phyloP scores from a whole-genome alignment of 441 rosid genomes.

The Codiaeum variegatum region DNA sequence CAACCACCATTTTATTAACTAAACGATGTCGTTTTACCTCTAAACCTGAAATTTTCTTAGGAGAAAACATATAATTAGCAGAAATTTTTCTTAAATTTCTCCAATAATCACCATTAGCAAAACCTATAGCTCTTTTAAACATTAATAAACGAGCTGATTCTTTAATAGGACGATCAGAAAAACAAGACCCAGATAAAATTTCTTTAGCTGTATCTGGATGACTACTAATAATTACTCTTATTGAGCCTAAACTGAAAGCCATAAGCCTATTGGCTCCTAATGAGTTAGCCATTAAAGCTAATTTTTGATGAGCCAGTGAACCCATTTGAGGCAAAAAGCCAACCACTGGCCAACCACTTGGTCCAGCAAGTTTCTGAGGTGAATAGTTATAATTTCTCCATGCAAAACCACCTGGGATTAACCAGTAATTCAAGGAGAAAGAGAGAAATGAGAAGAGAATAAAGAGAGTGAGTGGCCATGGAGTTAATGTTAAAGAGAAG shows the following conservation, averaged over 20 bases:
- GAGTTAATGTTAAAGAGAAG: slow-evolving; percentile 11
- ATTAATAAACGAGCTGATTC: slow-evolving; percentile 50
- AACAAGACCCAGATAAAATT: slow-evolving; percentile 46
- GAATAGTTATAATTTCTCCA: slow-evolving; percentile 44
- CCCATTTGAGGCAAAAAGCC: slow-evolving; percentile 58
- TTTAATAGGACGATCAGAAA: slow-evolving; percentile 61
- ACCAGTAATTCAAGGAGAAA: slow-evolving; percentile 32
- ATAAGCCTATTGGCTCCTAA: slow-evolving; percentile 43
- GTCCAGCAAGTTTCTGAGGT: slow-evolving; percentile 34
- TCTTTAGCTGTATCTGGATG: slow-evolving; percentile 60
- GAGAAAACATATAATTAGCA: slow-evolving; percentile 54
- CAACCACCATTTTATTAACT: slow-evolving; percentile 33
- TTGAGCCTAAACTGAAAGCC: slow-evolving; percentile 55
- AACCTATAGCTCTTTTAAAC: slow-evolving; percentile 75
- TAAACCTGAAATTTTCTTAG: slow-evolving; percentile 35
- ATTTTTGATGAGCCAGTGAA: slow-evolving; percentile 53
- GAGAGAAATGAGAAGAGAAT: slow-evolving; percentile 21
- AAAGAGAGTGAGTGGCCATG: slow-evolving; percentile 27
- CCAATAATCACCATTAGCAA: slow-evolving; percentile 63
- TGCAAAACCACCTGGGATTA: slow-evolving; percentile 65
- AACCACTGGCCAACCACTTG: slow-evolving; percentile 46
- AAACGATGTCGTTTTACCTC: slow-evolving; percentile 37
- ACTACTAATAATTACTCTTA: slow-evolving; percentile 48
- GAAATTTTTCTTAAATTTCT: slow-evolving; percentile 50
- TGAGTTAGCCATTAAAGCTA: slow-evolving; percentile 46